Percentiles rank a stretch among this genome's conserved stretches.
Conservation (phyloP, 164 flowering plant genomes). For the Umbilicus rupestris region DNA sequence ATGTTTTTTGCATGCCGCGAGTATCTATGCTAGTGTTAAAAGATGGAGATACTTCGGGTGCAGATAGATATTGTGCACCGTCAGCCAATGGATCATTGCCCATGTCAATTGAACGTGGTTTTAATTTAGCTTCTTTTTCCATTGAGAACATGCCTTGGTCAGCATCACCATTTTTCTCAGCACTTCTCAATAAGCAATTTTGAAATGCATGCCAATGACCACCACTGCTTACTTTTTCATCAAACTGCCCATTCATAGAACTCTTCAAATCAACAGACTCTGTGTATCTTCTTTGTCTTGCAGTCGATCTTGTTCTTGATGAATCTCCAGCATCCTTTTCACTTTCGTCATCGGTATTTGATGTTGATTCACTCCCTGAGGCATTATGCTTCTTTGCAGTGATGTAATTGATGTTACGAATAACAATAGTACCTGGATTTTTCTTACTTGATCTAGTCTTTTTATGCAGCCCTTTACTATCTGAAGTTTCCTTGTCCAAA, state of each 20-base stretch:
- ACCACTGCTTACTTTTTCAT: too few relatives aligned
- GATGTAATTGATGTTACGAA: constrained; percentile 83
- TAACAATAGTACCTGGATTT: constrained; percentile 57
- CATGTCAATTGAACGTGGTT: constrained; percentile 25
- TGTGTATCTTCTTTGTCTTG: too few relatives aligned
- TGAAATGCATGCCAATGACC: constrained; percentile 95
- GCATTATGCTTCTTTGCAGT: constrained; percentile 45
- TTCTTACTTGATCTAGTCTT: constrained; percentile 49
- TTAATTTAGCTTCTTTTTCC: constrained; percentile 40
- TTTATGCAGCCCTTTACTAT: constrained; percentile 24
- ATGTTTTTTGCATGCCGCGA: constrained; percentile 21
- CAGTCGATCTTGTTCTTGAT: constrained; percentile 29
- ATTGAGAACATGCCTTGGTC: constrained; percentile 41
- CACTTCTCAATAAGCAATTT: constrained; percentile 53
- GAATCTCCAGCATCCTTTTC: constrained; percentile 28
- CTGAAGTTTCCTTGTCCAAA: constrained; percentile 34
- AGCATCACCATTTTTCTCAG: constrained; percentile 32
- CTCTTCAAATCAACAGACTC: too few relatives aligned
- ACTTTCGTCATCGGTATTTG: constrained; percentile 41
- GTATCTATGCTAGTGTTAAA: constrained; percentile 28
- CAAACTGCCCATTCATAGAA: too few relatives aligned
- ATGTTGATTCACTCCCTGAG: constrained; percentile 38
- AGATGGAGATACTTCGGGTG: constrained; percentile 23
- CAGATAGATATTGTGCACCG: constrained; percentile 22
- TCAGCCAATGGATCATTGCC: constrained; percentile 44